Conservation (phyloP, 495 filamentous ascomycete species). For the Aspergillus biplanus region DNA sequence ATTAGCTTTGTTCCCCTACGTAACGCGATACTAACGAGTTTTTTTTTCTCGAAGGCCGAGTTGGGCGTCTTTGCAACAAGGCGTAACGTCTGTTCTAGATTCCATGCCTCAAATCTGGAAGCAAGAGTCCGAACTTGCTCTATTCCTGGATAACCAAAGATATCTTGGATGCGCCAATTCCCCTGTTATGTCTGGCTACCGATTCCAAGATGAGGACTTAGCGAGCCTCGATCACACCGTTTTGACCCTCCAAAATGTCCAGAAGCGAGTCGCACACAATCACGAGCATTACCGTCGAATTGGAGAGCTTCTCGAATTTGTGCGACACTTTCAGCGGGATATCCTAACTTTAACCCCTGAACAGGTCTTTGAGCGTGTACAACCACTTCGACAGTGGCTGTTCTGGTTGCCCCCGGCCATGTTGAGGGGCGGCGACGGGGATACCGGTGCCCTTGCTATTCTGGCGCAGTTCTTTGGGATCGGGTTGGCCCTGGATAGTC, state of each 20-base stretch:
- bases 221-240: slow-evolving; percentile 62
- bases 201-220: slow-evolving; percentile 62
- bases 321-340: slow-evolving; percentile 75
- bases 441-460: slow-evolving; percentile 53
- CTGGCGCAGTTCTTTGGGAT: slow-evolving; percentile 91
- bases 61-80: slow-evolving; percentile 91
- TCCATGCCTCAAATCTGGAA: slow-evolving; percentile 89
- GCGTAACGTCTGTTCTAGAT: slow-evolving; percentile 85
- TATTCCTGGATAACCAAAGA: slow-evolving; percentile 73
- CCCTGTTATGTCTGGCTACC: slow-evolving; percentile 52
- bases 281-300: slow-evolving; percentile 75
- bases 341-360: slow-evolving; percentile 72
- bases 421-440: slow-evolving; percentile 54
- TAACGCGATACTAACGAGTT: slow-evolving; percentile 33
- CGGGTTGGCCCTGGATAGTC: slow-evolving; percentile 81
- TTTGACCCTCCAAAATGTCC: slow-evolving; percentile 63
- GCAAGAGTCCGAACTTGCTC: slow-evolving; percentile 80
- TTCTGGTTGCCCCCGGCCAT: slow-evolving; percentile 90
- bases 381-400: slow-evolving; percentile 85
- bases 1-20: slow-evolving; percentile 35
- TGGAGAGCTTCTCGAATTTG: slow-evolving; percentile 77
- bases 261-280: slow-evolving; percentile 70
- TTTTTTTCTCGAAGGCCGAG: slow-evolving; percentile 67
- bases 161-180: slow-evolving; percentile 57
- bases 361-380: slow-evolving; percentile 85